Evolutionary conservation across 2,329 filamentous ascomycete species (phyloP).

Genomic region (Curvularia verruculosa): DNA sequence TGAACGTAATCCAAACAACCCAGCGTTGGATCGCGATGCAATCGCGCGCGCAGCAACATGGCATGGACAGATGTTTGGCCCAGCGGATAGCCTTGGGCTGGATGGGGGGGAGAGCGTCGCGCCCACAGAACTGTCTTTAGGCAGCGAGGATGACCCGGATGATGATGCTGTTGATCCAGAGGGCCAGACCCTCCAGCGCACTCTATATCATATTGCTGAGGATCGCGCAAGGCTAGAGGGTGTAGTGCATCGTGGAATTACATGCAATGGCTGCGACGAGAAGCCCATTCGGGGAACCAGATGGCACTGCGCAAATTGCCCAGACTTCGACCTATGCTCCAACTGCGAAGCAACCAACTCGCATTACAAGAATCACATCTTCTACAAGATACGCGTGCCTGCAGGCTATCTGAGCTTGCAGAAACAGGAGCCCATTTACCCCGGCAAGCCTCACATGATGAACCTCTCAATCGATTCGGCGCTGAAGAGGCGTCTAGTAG

Average conservation of each 20-base stretch:
- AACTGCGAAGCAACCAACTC: conserved; percentile 79
- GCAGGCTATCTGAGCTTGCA: conserved; percentile 80
- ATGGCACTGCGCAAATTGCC: conserved; percentile 94
- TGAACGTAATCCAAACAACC: conserved; percentile 22
- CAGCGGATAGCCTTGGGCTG: conserved; percentile 8
- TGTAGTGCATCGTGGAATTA: conserved; percentile 90
- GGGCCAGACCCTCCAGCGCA: conserved; percentile 80
- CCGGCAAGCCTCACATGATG: conserved; percentile 73
- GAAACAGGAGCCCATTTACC: conserved; percentile 60
- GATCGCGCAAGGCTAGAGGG: conserved; percentile 78
- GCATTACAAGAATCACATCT: conserved; percentile 90
- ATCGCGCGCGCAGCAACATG: conserved; percentile 32
- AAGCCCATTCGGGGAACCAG: conserved; percentile 89
- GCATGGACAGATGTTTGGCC: conserved; percentile 24
- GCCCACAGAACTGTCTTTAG: conserved; percentile 40
- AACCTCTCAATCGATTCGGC: conserved; percentile 69
- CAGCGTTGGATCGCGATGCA: conserved; percentile 1
- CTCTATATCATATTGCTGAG: conserved; percentile 91
- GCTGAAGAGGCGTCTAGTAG: conserved; percentile 67
- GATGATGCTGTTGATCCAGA: conserved; percentile 51
- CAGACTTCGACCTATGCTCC: conserved; percentile 95
- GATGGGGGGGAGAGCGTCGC: conserved; percentile 41
- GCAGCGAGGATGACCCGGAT: conserved; percentile 47
- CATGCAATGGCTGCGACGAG: conserved; percentile 86
- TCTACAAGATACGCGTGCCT: conserved; percentile 93